Conservation (phyloP, 768 basidiomycete genomes). For the Trametes gibbosa region DNA sequence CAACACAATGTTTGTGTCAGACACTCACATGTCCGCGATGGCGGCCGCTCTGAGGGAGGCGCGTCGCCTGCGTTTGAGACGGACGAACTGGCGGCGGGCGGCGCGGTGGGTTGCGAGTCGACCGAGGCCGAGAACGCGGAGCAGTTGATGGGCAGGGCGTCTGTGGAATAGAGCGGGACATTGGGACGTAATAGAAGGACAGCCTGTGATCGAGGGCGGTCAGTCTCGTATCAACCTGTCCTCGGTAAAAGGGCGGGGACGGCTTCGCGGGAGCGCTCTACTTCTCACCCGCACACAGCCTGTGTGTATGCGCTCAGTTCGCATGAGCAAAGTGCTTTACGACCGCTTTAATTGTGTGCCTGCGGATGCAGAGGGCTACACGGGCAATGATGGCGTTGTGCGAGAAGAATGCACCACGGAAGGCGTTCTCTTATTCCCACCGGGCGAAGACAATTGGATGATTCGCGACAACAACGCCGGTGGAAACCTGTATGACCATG, state of each 20-base stretch:
- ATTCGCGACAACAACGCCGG: background rate
- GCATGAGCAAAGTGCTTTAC: no score
- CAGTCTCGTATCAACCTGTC: conserved; percentile 4
- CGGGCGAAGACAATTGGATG: background rate
- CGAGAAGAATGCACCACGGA: background rate
- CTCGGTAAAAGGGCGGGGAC: background rate
- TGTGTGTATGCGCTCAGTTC: background rate
- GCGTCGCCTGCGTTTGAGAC: conserved; percentile 19
- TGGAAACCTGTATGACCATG: background rate
- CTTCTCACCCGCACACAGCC: background rate
- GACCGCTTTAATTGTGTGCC: background rate
- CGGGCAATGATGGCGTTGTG: background rate
- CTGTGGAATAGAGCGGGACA: conserved; percentile 80
- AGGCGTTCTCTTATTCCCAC: background rate
- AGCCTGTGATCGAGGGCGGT: conserved; percentile 46
- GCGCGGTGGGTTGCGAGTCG: conserved; percentile 17
- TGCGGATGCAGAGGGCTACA: no score
- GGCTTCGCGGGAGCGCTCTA: conserved; percentile 2
- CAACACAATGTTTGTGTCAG: conserved; percentile 80
- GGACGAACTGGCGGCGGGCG: conserved; percentile 20
- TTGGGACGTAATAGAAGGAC: conserved; percentile 80
- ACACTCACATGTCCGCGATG: conserved; percentile 75
- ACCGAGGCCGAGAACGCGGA: conserved; percentile 56
- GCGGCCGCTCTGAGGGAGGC: conserved; percentile 26
- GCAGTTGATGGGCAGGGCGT: conserved; percentile 76